Base-by-base conservation (phyloP, 495 filamentous ascomycete species). In the Lineolata rhizophorae region DNA sequence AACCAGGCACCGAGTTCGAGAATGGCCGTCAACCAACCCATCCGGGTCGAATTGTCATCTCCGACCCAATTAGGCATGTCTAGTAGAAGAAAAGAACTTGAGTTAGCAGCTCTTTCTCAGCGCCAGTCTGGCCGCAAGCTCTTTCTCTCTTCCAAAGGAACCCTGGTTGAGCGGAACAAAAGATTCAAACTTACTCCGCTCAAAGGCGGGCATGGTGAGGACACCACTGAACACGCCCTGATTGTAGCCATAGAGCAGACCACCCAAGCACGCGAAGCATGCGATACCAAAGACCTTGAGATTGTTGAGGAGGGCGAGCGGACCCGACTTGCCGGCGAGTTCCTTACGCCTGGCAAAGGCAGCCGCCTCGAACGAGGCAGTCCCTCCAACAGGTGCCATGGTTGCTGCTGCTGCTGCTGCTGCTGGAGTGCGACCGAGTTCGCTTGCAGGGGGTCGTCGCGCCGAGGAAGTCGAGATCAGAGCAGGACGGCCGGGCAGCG, bases 1-100 rank as follows among this genome's bases (percentile, higher is more conserved):
- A 79, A 41, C 79, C 78, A 84, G 22, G 79, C 79, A 48, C 79
- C 79, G 3, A 90, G 62, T 41, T 84, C 68, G 39, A 85, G 66
- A 35, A 83, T 84, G 1, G 79, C 66, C 3, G 77, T 78, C 30
- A 83, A 56, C 70, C 76, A 80, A 18, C 76, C 77, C 46, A 80
- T 45, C 33, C 78, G 70, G 0, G 71, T 65, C 41, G 65, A 62
- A n/a, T n/a, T n/a, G n/a, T n/a, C n/a, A 41, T 77, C 61, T 0
- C 53, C 43, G 35, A 61, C 67, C 28, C 70, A 72, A 14, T 61
- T 58, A 21, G 70, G 71, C 61, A 79, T 80, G 30, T 75, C 61
- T 61, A 45, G 46, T 36, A 30, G n/a, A n/a, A n/a, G n/a, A n/a
- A n/a, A n/a, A n/a, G n/a, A n/a, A n/a, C n/a, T n/a, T n/a, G n/a